phyloP scores from a whole-genome alignment of 2,329 filamentous ascomycete genomes.

The Curvularia verruculosa region DNA sequence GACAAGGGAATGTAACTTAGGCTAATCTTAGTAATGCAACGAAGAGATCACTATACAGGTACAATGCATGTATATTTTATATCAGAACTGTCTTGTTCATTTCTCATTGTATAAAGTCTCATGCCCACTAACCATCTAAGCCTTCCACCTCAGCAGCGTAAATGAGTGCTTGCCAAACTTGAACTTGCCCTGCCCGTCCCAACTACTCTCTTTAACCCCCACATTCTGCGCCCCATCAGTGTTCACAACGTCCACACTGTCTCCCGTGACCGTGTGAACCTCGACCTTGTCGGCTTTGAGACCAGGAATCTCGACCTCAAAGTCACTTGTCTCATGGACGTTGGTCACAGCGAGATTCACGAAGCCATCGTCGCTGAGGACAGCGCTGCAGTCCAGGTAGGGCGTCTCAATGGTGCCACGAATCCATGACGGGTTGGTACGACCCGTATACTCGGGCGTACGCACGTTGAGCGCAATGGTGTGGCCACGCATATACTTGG shows the following conservation, averaged over 20 bases:
- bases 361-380: slow-evolving; percentile 63
- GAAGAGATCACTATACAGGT: too few relatives aligned
- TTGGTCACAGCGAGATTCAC: slow-evolving; percentile 76
- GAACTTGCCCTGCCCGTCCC: slow-evolving; percentile 68
- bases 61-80: too few relatives aligned
- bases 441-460: slow-evolving; percentile 67
- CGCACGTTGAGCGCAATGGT: slow-evolving; percentile 70
- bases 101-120: not conserved
- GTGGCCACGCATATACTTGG: slow-evolving; percentile 74
- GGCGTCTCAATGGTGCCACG: slow-evolving; percentile 70
- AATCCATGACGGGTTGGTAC: slow-evolving; percentile 70
- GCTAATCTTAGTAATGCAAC: too few relatives aligned
- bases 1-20: too few relatives aligned
- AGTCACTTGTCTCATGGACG: slow-evolving; percentile 64
- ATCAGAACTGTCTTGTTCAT: too few relatives aligned
- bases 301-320: slow-evolving; percentile 66
- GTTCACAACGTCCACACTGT: slow-evolving; percentile 65
- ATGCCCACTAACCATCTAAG: not conserved
- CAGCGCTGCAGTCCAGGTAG: slow-evolving; percentile 71
- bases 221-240: slow-evolving; percentile 68
- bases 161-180: slow-evolving; percentile 73
- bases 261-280: slow-evolving; percentile 68
- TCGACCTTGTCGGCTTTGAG: slow-evolving; percentile 56
- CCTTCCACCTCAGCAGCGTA: slow-evolving; percentile 67
- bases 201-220: slow-evolving; percentile 63